Conservation (phyloP, 495 filamentous ascomycete species). For the Durotheca rogersii region DNA sequence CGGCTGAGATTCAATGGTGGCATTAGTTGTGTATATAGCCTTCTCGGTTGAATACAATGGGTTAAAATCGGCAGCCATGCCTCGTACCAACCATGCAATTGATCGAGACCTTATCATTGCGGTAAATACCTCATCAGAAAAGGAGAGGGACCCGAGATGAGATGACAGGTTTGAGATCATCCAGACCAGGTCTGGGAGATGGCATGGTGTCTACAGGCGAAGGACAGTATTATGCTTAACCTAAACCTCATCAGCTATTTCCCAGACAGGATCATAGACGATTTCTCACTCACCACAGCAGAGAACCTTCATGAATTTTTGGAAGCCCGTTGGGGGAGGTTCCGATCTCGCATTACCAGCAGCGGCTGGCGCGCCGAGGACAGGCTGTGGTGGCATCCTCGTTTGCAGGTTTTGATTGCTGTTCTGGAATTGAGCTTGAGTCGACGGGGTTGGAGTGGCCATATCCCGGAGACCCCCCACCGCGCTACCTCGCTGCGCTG, state of each 20-base stretch:
- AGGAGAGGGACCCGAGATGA: conserved; percentile 26
- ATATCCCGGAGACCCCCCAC: conserved; percentile 67
- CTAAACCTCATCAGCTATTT: conserved; percentile 11
- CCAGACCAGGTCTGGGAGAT: conserved; percentile 31
- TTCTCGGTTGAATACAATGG: conserved; percentile 6
- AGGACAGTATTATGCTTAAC: conserved; percentile 30
- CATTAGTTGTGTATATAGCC: background rate
- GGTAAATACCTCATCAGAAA: conserved; percentile 5
- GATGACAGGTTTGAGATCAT: conserved; percentile 21
- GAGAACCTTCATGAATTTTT: conserved; percentile 78
- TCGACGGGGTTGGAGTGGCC: conserved; percentile 77
- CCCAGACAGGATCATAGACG: background rate
- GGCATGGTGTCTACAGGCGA: conserved; percentile 37
- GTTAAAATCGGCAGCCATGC: conserved; percentile 11
- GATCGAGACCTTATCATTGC: conserved; percentile 15
- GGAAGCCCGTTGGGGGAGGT: conserved; percentile 56
- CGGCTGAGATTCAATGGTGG: too few species aligned
- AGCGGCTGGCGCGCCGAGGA: conserved; percentile 50
- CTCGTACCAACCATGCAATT: conserved; percentile 5
- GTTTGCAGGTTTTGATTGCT: conserved; percentile 80
- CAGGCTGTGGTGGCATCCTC: conserved; percentile 58
- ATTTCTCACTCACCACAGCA: conserved; percentile 69
- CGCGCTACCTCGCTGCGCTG: conserved; percentile 69
- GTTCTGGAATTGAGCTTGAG: conserved; percentile 87
- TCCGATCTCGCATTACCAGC: conserved; percentile 47